These are phyloP conservation scores for Aspergillus conjunctus DNA, from an alignment of 495 filamentous ascomycete genomes.

Conservation along the genomic window DNA sequence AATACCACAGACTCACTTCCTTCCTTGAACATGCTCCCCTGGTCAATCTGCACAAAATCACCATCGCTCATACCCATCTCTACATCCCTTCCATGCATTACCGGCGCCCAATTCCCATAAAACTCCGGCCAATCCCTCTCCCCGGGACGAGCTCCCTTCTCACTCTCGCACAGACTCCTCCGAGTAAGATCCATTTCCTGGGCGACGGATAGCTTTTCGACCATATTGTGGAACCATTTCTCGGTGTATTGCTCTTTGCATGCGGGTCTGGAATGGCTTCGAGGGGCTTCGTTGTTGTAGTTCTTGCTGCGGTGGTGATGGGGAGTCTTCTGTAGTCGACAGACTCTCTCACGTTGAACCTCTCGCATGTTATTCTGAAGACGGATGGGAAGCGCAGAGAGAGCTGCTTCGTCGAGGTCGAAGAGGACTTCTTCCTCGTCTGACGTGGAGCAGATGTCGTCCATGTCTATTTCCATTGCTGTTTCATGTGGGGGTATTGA, in stretches of 20 bases:
- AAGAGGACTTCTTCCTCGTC: constrained; percentile 33
- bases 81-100: too few relatives aligned
- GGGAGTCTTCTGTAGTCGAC: constrained; percentile 12
- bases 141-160: too few relatives aligned
- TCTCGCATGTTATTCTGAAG: constrained; percentile 33
- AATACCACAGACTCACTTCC: too few relatives aligned
- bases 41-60: too few relatives aligned
- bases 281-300: background rate
- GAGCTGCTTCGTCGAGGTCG: constrained; percentile 28
- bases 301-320: background rate
- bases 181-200: constrained; percentile 11
- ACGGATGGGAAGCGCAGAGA: constrained; percentile 25
- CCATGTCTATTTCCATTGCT: background rate
- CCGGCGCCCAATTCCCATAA: too few relatives aligned
- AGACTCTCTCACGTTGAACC: constrained; percentile 29
- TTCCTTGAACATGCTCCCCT: too few relatives aligned
- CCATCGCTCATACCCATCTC: too few relatives aligned
- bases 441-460: constrained; percentile 14
- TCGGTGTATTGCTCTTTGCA: constrained; percentile 9
- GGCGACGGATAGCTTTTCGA: constrained; percentile 7
- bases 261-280: constrained; percentile 1
- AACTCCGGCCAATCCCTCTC: too few relatives aligned
- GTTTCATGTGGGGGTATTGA: background rate
- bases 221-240: constrained; percentile 22
- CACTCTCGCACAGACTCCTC: background rate